Evolutionary conservation across 225 moss, liverwort and hornwort species (phyloP).

Genomic region (Pseudoscleropodium purum): DNA sequence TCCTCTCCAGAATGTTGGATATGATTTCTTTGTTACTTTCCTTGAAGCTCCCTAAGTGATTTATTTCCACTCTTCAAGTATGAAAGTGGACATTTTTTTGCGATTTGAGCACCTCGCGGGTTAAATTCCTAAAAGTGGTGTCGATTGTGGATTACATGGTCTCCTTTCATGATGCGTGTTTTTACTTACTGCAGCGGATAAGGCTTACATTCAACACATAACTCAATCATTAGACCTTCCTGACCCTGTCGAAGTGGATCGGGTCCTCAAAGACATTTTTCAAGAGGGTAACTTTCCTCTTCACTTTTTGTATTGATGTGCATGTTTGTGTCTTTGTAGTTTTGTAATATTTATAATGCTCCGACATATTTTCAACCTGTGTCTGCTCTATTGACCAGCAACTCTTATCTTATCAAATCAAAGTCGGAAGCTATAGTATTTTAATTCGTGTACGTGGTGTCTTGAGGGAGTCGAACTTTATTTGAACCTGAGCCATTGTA

Average conservation of each 20-base stretch:
- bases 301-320: background rate
- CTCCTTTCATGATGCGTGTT: background rate
- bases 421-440: background rate
- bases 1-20: background rate
- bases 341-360: background rate
- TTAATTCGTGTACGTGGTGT: background rate
- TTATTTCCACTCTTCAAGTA: background rate
- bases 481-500: background rate
- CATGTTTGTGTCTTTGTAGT: background rate
- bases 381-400: background rate
- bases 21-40: background rate
- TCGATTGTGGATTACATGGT: background rate
- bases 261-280: constrained; percentile 80
- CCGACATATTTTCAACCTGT: background rate
- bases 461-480: background rate
- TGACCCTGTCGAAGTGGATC: constrained; percentile 73
- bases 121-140: background rate
- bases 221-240: constrained; percentile 74
- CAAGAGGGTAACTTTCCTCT: constrained; percentile 53
- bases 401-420: background rate
- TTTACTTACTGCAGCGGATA: constrained; percentile 49
- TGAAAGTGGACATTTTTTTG: background rate
- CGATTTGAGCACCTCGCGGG: background rate
- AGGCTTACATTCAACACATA: constrained; percentile 76
- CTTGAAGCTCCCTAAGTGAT: background rate